Conservation (phyloP, 164 flowering plant species). For the Tinospora cordifolia region DNA sequence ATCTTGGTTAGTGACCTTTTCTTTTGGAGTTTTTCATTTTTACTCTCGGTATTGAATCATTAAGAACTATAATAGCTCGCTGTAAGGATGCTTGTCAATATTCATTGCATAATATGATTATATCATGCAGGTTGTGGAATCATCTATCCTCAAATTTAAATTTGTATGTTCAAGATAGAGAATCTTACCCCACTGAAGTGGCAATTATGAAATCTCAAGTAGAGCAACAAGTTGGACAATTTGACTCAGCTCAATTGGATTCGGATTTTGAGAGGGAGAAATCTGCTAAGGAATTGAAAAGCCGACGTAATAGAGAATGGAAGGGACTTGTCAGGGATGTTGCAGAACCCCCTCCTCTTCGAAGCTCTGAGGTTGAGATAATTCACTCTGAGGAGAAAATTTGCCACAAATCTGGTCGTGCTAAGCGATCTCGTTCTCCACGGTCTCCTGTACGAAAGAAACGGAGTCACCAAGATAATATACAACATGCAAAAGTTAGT, state of each 20-base stretch:
- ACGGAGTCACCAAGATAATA: slow-evolving; percentile 46
- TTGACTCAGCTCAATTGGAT: slow-evolving; percentile 26
- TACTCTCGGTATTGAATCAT: too few species aligned
- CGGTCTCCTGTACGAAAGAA: slow-evolving; percentile 32
- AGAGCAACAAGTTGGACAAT: slow-evolving; percentile 19
- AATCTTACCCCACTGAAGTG: slow-evolving; percentile 30
- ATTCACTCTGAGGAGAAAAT: slow-evolving; percentile 29
- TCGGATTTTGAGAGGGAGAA: slow-evolving; percentile 39
- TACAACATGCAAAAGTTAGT: slow-evolving; percentile 36
- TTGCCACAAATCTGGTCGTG: slow-evolving; percentile 22
- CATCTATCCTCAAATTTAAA: slow-evolving; percentile 59
- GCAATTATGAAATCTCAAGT: slow-evolving; percentile 21
- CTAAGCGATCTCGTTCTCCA: slow-evolving; percentile 42
- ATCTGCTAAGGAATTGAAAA: slow-evolving; percentile 28
- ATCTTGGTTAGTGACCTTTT: slow-evolving; percentile 47
- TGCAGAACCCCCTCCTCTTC: slow-evolving; percentile 50
- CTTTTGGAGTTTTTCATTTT: background rate
- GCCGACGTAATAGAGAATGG: slow-evolving; percentile 55
- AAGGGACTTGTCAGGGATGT: slow-evolving; percentile 48
- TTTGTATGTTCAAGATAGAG: slow-evolving; percentile 44
- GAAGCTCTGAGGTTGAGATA: slow-evolving; percentile 35
- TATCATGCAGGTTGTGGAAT: slow-evolving; percentile 76
- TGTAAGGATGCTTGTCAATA: slow-evolving; percentile 4
- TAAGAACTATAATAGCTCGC: background rate
- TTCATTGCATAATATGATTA: slow-evolving; percentile 3